Evolutionary conservation across 2,329 filamentous ascomycete genomes (phyloP), one percentile per base, ranked within the genome.

Genomic region (Monosporascus sp.): DNA sequence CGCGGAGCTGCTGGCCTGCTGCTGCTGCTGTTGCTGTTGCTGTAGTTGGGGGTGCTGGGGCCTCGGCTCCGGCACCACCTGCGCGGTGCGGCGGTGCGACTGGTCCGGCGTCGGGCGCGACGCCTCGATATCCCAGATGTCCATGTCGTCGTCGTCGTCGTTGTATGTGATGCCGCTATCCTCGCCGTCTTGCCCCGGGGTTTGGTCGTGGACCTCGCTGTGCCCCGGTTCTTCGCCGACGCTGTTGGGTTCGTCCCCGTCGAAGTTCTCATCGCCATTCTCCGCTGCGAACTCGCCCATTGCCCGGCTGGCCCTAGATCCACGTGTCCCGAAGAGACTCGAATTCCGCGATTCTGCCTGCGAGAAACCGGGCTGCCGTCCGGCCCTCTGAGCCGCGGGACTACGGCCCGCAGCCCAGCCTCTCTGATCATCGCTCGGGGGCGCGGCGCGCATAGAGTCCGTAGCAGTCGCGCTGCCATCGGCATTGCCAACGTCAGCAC

Each of bases 81-180:
- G 6, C 57, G 51, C 8, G 17, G 20, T 17, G 24, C 14, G 7
- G 24, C 14, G 7, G 11, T 1, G 4, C 20, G 43, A 24, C 20
- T 46, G 11, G 11, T 57, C 65, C 9, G 77, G 74, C 1, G 72
- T 72, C 7, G 72, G 68, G 14, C 80, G 74, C 50, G 76, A 72
- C 11, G 80, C 81, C 62, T 84, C 81, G 24, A 82, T 62, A 35
- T 79, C 80, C 80, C 81, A 85, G 11, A 85, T 73, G 57, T 84
- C 76, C 3, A 69, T 70, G 11, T 76, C 77, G 3, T 75, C 74
- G 9, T 55, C 60, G 38, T 54, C 56, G 7, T 55, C 53, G 20
- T 56, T 53, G 15, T 20, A 53, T 31, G 49, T 49, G 24, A 55
- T 39, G 20, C 57, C 43, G 24, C 49, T 52, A 24, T 58, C 56